Evolutionary conservation across 148 eudicot species (phyloP).

Genomic region (Euryodendron excelsum): DNA sequence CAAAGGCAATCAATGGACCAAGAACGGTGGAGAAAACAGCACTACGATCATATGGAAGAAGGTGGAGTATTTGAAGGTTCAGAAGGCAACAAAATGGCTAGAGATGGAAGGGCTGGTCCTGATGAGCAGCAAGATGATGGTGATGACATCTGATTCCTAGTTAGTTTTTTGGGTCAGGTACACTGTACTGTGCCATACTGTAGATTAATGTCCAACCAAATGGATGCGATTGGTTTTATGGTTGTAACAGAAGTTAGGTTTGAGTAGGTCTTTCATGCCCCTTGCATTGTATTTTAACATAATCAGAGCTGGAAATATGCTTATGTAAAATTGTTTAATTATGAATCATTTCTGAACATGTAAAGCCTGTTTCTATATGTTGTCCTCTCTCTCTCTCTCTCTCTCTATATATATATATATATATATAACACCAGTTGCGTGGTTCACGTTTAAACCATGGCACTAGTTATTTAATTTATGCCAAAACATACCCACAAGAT

Average conservation of each 20-base stretch:
- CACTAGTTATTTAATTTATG: too few species aligned
- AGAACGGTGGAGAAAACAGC: conserved; percentile 43
- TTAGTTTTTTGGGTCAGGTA: not conserved
- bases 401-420: too few species aligned
- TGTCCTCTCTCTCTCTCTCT: too few species aligned
- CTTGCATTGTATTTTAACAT: not conserved
- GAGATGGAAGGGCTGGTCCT: conserved; percentile 26
- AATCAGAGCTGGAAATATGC: conserved; percentile 9
- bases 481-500: too few species aligned
- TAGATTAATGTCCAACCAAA: conserved; percentile 13
- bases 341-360: not conserved
- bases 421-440: too few species aligned
- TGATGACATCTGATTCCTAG: conserved; percentile 7
- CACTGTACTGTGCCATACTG: not conserved
- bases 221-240: conserved; percentile 8
- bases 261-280: not conserved
- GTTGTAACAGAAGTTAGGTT: conserved; percentile 1
- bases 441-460: too few species aligned
- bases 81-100: conserved; percentile 33
- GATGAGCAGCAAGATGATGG: conserved; percentile 29
- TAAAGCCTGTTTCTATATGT: not conserved
- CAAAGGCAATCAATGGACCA: conserved; percentile 41
- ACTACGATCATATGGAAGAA: conserved; percentile 39
- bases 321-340: not conserved
- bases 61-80: conserved; percentile 35